These are phyloP conservation scores for Phytophthora megakarya DNA, from an alignment of 352 stramenopile genomes.

Conservation along the genomic window DNA sequence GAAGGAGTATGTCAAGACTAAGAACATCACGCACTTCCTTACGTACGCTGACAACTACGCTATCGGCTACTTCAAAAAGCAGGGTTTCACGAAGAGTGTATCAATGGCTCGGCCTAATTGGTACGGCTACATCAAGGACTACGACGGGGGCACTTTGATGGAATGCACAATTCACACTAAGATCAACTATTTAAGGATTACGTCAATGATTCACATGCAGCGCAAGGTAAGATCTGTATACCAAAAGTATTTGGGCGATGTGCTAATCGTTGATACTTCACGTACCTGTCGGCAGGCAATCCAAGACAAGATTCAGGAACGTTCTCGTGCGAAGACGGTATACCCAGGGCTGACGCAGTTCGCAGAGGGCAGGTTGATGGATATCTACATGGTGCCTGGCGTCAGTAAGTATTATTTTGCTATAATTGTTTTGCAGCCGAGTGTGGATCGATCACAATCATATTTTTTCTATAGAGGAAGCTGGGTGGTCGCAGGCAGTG, in stretches of 20 bases:
- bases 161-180: slow-evolving; percentile 98
- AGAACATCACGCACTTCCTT: slow-evolving; percentile 95
- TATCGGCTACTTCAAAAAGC: slow-evolving; percentile 99
- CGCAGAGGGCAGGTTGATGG: slow-evolving; percentile 79
- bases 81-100: slow-evolving; percentile 91
- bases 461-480: slow-evolving; percentile 63
- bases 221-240: slow-evolving; percentile 70
- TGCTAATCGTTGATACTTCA: neutral
- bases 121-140: slow-evolving; percentile 99
- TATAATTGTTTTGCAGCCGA: neutral
- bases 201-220: slow-evolving; percentile 95
- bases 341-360: slow-evolving; percentile 78
- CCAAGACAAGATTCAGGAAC: slow-evolving; percentile 82
- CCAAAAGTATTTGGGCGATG: neutral
- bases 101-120: slow-evolving; percentile 90
- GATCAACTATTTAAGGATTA: slow-evolving; percentile 97
- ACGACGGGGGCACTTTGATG: slow-evolving; percentile 99
- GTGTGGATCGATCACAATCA: slow-evolving; percentile 2
- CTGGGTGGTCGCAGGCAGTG: slow-evolving; percentile 81
- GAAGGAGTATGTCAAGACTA: slow-evolving; percentile 96
- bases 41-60: slow-evolving; percentile 99
- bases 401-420: slow-evolving; percentile 69
- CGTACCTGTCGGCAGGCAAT: slow-evolving; percentile 50
- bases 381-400: slow-evolving; percentile 87
- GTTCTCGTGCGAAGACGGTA: slow-evolving; percentile 71